Base-by-base conservation (phyloP, 768 basidiomycete genomes). In the Lactarius akahatsu region DNA sequence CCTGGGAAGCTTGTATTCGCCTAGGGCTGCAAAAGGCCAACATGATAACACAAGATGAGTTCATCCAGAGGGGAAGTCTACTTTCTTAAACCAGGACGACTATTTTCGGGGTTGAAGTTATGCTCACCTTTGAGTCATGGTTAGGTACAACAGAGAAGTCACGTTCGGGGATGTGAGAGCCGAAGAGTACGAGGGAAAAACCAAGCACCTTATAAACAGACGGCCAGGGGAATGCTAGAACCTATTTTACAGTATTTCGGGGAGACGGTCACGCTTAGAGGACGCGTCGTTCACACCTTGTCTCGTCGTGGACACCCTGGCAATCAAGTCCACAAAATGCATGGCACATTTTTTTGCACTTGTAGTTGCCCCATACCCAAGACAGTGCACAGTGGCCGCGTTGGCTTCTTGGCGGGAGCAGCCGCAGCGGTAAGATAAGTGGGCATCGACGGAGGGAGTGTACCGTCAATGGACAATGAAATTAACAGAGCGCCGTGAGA, bases 301-400 rank as follows among this genome's bases (percentile, higher is more conserved):
- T 92, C 76, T 94, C 93, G 32, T 82, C 79, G 70, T 95, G 93
- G 3, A 90, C 85, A 23, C 78, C 78, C 72, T 88, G 85, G 72
- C 93, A 95, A 63, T 85, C 86, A 50, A 80, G 77, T 74, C 88
- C 87, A 69, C 93, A 94, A 70, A 94, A 2, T 87, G 80, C 81
- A 92, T 80, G 0, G 86, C 85, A 76, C 93, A 94, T 70, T 83
- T 85, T n/a, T 67, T 82, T 84, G 78, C 93, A 95, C 63, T 83
- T 87, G 73, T 95, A 94, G 4, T 80, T 79, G 7, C 90, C 92
- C 84, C 85, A 90, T 91, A 94, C 3, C 93, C 91, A 71, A 94
- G 30, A 94, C 89, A n/a, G 91, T 86, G 73, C 93, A 95, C 16
- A 94, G 73, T 69, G 85, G 77, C 50, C 91, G 86, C 9, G 88